Conservation (phyloP, 2,329 filamentous ascomycete species). For the Fusarium staphyleae region DNA sequence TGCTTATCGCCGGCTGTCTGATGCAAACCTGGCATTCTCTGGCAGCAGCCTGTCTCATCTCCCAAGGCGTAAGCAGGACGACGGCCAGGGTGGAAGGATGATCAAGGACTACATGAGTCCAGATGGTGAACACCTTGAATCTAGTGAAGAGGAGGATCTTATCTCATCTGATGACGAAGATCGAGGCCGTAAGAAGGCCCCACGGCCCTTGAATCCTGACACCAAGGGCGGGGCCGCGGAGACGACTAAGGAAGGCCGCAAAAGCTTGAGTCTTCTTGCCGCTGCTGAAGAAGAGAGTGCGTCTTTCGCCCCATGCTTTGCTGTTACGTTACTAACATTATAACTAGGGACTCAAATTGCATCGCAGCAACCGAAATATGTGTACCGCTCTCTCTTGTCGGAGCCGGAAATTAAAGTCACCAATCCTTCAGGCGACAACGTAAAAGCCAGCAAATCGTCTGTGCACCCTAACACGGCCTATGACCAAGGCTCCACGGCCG, state of each 20-base stretch:
- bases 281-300: constrained; percentile 81
- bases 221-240: constrained; percentile 48
- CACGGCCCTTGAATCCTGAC: constrained; percentile 54
- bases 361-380: constrained; percentile 57
- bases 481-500: constrained; percentile 67
- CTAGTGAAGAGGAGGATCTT: constrained; percentile 74
- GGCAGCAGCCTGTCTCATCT: constrained; percentile 69
- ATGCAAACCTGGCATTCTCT: constrained; percentile 71
- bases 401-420: constrained; percentile 73
- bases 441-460: constrained; percentile 60
- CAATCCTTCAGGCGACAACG: constrained; percentile 66
- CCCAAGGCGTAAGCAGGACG: constrained; percentile 61
- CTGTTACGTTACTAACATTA: constrained; percentile 5
- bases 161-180: constrained; percentile 72
- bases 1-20: constrained; percentile 74
- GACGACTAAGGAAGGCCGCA: constrained; percentile 50
- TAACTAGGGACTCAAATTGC: constrained; percentile 60
- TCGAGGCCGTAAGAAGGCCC: constrained; percentile 65
- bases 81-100: constrained; percentile 61
- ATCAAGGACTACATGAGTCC: constrained; percentile 72
- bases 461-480: constrained; percentile 88
- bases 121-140: constrained; percentile 71
- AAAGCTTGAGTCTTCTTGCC: constrained; percentile 69
- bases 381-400: constrained; percentile 69
- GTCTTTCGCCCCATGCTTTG: constrained; percentile 44